Evolutionary conservation across 2,329 filamentous ascomycete species (phyloP).

Genomic region (Corinectria fuckeliana): DNA sequence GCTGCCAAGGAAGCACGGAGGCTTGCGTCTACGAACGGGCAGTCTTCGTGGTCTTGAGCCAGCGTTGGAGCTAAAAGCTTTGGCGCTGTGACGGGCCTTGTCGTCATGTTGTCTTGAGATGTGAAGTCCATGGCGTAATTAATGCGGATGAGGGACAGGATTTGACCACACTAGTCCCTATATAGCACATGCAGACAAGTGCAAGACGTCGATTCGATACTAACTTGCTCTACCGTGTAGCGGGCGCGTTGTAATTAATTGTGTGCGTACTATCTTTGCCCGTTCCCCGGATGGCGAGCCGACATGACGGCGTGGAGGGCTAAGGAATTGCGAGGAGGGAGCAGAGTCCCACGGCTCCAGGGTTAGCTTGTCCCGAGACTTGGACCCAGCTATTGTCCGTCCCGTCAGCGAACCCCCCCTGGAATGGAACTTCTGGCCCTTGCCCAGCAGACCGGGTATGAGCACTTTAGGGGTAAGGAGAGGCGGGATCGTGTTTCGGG

Average conservation of each 20-base stretch:
- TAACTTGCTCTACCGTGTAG: not conserved
- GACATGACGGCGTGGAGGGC: not conserved
- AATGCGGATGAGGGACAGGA: not conserved
- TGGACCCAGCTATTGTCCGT: not conserved
- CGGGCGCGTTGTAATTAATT: not conserved
- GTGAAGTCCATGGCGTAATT: not conserved
- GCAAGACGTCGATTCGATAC: not conserved
- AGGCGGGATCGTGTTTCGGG: not conserved
- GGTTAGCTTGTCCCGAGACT: slow-evolving; percentile 1
- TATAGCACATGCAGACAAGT: not conserved
- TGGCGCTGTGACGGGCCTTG: not conserved
- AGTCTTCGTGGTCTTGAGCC: not conserved
- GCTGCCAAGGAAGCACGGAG: not conserved
- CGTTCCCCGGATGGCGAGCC: not conserved
- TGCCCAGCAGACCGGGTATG: not conserved
- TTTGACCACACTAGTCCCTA: too few relatives aligned
- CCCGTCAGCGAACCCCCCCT: not conserved
- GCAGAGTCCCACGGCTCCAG: not conserved
- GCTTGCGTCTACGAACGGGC: not conserved
- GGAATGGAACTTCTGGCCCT: slow-evolving; percentile 1
- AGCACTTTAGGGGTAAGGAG: not conserved
- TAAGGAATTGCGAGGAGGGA: not conserved
- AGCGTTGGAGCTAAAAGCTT: not conserved
- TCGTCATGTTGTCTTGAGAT: not conserved
- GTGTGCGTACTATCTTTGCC: not conserved